A percentile compares a stretch with the other conserved stretches of the same genome.
phyloP scores from a whole-genome alignment of 2,329 filamentous ascomycete species.

The Penicillium palitans region DNA sequence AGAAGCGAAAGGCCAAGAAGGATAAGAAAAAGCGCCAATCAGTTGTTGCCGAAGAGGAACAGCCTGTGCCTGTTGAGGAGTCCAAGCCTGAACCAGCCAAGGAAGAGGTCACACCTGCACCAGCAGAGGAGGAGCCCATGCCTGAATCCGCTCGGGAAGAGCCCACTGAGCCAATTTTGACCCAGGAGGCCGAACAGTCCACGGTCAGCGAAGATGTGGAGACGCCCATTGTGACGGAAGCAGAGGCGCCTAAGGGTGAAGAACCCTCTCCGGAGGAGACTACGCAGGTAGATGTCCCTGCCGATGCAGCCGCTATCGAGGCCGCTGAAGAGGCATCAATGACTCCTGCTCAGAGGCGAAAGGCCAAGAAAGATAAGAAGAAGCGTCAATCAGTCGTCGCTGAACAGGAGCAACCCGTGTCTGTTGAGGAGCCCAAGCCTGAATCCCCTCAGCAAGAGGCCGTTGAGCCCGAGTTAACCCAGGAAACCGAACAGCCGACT shows the following conservation, averaged over 20 bases:
- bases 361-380: constrained; percentile 26
- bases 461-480: neutral
- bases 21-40: constrained; percentile 27
- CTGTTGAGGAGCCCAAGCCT: constrained; percentile 3
- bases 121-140: neutral
- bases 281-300: neutral
- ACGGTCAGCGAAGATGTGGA: neutral
- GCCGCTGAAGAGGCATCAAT: constrained; percentile 10
- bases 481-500: neutral
- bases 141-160: neutral
- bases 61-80: neutral
- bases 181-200: neutral
- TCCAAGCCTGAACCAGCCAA: constrained; percentile 1
- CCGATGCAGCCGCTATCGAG: constrained; percentile 1
- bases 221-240: neutral
- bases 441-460: neutral
- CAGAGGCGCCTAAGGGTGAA: constrained; percentile 5
- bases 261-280: neutral
- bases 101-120: neutral
- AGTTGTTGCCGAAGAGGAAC: constrained; percentile 1
- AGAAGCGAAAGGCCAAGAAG: constrained; percentile 24
- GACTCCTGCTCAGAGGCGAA: constrained; percentile 20
- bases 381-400: constrained; percentile 24
- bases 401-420: neutral
- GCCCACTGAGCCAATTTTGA: neutral